Base-by-base conservation (phyloP, 768 basidiomycete species). In the Floccularia luteovirens region DNA sequence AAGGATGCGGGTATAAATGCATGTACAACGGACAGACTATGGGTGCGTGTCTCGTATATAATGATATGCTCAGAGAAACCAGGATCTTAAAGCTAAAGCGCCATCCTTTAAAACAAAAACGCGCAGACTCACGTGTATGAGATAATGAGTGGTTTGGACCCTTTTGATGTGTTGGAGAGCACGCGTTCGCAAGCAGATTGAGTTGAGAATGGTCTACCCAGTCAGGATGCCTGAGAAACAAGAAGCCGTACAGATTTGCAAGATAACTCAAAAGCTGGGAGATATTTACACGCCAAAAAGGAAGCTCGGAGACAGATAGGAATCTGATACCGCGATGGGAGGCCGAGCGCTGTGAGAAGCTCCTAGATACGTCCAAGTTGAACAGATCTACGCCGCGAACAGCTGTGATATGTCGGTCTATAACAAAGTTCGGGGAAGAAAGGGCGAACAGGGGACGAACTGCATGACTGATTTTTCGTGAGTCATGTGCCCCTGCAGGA, bases 91-190 rank as follows among this genome's bases (percentile, higher is more conserved):
- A 32, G 21, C 19, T 16, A 13, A 22, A 20, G 10, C 28, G 33
- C 5, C 39, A 40, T 19, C 24, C 42, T 50, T 45, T 45, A 49
- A 48, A 46, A 36, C 41, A 38, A 34, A 42, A 42, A 44, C 31
- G 38, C 23, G 38, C 43, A 21, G 24, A 41, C 56, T 57, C 56
- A 57, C 56, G 55, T 50, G 53, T 54, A 44, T 46, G 42, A 7
- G n/a, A 14, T 8, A 17, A 34, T 34, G n/a, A 34, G 20, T 21
- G 37, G 41, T 37, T 34, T 38, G 34, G 24, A 24, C 37, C 36
- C 36, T 41, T 38, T 42, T 44, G 35, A 45, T 42, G 31, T 31
- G 24, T 24, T 27, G 37, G 40, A 32, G 47, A 24, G 38, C 51
- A 56, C 49, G 54, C 55, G 54, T 53, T 44, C 44, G 37, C 27